These are phyloP conservation scores for Microcyclospora tardicrescens DNA, from an alignment of 2,329 filamentous ascomycete species.

Conservation along the genomic window DNA sequence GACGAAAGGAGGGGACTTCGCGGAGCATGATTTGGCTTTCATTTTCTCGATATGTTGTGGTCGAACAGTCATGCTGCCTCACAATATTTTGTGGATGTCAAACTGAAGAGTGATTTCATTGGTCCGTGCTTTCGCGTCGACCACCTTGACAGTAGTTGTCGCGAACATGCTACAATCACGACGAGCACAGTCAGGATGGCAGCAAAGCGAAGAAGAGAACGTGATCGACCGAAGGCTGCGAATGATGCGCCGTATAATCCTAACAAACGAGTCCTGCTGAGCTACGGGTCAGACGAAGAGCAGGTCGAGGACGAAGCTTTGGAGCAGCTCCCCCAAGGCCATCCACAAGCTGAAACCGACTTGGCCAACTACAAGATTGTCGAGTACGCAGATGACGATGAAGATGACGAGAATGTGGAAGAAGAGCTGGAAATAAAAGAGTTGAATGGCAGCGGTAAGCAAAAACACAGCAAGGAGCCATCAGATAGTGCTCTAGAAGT, in stretches of 20 bases:
- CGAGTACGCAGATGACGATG: constrained; percentile 5
- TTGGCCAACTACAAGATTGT: constrained; percentile 4
- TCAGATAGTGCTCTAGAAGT: background rate
- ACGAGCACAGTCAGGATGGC: too few species aligned
- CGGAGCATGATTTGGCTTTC: constrained; percentile 14
- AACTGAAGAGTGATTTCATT: too few species aligned
- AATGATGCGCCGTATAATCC: constrained; percentile 18
- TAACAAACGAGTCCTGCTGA: constrained; percentile 21
- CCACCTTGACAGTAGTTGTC: too few species aligned
- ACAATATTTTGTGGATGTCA: too few species aligned
- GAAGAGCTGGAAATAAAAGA: background rate
- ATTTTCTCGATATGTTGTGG: too few species aligned
- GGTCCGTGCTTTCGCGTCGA: too few species aligned
- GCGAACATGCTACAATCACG: too few species aligned
- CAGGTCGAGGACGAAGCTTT: constrained; percentile 3
- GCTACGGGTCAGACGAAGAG: constrained; percentile 20
- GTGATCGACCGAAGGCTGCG: constrained; percentile 20
- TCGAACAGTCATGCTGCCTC: too few species aligned
- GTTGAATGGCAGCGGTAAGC: background rate
- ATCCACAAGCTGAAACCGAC: background rate
- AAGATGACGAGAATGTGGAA: background rate
- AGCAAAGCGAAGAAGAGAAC: constrained; percentile 16
- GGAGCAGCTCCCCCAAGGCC: background rate
- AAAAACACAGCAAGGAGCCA: constrained; percentile 1
- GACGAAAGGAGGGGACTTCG: constrained; percentile 13